Conservation (phyloP, 805 yeast genomes). For the Blastobotrys parvus region DNA sequence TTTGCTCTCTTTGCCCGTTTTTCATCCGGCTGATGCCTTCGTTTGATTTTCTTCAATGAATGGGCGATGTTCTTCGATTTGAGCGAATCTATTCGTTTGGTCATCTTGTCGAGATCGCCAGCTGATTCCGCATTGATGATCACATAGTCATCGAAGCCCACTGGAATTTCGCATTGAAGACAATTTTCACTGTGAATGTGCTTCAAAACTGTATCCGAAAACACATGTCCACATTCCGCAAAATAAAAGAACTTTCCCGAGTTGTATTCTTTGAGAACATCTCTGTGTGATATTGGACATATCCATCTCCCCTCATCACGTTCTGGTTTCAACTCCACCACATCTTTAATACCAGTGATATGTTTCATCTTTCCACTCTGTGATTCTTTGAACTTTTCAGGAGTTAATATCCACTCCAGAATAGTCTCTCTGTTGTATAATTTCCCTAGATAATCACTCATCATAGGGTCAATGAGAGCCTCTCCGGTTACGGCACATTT, state of each 20-base stretch:
- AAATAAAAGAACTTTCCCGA: conserved; percentile 36
- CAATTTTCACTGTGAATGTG: conserved; percentile 7
- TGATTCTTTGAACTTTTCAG: conserved; percentile 20
- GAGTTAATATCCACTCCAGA: conserved; percentile 42
- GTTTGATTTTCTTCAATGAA: conserved; percentile 10
- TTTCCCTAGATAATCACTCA: conserved; percentile 58
- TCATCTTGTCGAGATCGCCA: conserved; percentile 10
- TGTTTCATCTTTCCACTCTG: conserved; percentile 22
- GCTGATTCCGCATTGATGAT: conserved; percentile 16
- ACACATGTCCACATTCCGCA: conserved; percentile 25
- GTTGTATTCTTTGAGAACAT: conserved; percentile 22
- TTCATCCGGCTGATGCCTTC: conserved; percentile 6
- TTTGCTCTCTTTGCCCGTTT: not conserved
- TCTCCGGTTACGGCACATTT: conserved; percentile 40
- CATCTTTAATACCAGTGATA: conserved; percentile 34
- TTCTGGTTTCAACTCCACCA: conserved; percentile 33
- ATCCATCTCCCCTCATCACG: conserved; percentile 19
- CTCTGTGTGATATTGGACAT: conserved; percentile 32
- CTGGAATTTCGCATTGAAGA: conserved; percentile 6
- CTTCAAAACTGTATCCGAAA: conserved; percentile 17
- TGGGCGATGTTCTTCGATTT: conserved; percentile 14
- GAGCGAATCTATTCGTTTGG: conserved; percentile 12
- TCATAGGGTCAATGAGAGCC: conserved; percentile 41
- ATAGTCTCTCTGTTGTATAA: conserved; percentile 55
- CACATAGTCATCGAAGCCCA: conserved; percentile 10